Conservation (phyloP, 2,329 filamentous ascomycete genomes). For the Hypoxylon sp. region DNA sequence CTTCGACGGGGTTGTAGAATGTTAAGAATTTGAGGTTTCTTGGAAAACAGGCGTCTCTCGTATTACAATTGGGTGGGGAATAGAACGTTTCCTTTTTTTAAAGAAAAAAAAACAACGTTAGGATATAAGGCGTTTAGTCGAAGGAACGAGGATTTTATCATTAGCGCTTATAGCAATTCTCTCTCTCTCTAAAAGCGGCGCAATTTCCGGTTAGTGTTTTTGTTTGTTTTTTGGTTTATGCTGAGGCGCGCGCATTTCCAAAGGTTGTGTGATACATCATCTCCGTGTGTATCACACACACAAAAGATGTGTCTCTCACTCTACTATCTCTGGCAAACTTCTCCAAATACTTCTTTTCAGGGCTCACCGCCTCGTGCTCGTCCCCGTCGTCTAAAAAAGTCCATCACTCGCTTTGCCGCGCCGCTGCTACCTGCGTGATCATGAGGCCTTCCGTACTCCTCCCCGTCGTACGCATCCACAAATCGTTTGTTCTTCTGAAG, state of each 20-base stretch:
- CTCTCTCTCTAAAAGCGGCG: too few species aligned
- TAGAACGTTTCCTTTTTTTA: too few species aligned
- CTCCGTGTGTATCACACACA: conserved; percentile 7
- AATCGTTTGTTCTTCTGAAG: conserved; percentile 91
- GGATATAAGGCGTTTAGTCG: conserved; percentile 32
- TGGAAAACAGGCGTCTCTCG: conserved; percentile 34
- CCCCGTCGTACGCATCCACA: conserved; percentile 86
- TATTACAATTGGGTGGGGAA: conserved; percentile 41
- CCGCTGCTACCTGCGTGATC: conserved; percentile 85
- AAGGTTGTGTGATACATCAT: conserved; percentile 14
- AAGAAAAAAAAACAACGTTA: conserved; percentile 23
- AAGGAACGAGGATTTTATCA: conserved; percentile 36
- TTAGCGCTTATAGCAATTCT: conserved; percentile 30
- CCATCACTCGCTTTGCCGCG: conserved; percentile 93
- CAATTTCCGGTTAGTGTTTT: conserved; percentile 29
- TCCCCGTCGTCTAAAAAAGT: conserved; percentile 92
- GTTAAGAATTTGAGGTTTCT: conserved; percentile 38
- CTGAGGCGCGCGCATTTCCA: conserved; percentile 14
- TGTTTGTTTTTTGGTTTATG: too few species aligned
- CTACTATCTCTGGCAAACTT: neutral
- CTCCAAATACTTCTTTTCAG: conserved; percentile 29
- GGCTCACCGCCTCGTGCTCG: conserved; percentile 74
- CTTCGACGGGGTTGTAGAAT: conserved; percentile 33
- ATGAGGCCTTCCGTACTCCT: conserved; percentile 67
- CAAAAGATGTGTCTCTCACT: neutral